phyloP scores from a whole-genome alignment of 306 rosid species.

The Dalbergia cochinchinensis region DNA sequence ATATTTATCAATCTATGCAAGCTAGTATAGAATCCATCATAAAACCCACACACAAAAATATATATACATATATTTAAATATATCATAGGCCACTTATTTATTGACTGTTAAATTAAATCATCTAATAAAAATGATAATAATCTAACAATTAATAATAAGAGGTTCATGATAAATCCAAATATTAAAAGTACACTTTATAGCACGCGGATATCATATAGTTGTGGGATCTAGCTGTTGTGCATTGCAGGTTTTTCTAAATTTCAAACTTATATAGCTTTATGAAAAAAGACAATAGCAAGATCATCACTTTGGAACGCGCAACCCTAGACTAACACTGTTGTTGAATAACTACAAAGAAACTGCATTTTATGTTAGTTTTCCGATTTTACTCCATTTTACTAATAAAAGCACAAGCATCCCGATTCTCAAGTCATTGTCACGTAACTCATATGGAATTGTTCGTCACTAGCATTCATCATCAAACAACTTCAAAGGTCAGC shows the following conservation, averaged over 20 bases:
- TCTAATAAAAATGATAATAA: no score
- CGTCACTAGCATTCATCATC: not conserved
- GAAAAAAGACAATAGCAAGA: not conserved
- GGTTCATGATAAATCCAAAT: no score
- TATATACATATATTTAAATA: no score
- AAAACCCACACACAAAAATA: no score
- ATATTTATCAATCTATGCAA: no score
- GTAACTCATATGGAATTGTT: not conserved
- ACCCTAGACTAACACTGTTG: not conserved
- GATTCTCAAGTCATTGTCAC: not conserved
- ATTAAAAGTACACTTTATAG: no score
- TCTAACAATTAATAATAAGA: no score
- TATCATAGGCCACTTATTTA: no score
- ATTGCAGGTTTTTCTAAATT: not conserved
- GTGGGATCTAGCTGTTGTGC: not conserved
- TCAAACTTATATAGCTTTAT: not conserved
- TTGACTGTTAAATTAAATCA: no score
- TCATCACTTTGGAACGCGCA: not conserved
- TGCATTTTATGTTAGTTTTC: not conserved
- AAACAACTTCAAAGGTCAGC: not conserved
- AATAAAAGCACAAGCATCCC: not conserved
- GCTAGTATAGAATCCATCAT: no score
- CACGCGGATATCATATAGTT: not conserved
- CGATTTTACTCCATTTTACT: not conserved
- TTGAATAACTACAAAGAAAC: not conserved